phyloP scores from a whole-genome alignment of 2,329 filamentous ascomycete species.

The Hypoxylon sp. region DNA sequence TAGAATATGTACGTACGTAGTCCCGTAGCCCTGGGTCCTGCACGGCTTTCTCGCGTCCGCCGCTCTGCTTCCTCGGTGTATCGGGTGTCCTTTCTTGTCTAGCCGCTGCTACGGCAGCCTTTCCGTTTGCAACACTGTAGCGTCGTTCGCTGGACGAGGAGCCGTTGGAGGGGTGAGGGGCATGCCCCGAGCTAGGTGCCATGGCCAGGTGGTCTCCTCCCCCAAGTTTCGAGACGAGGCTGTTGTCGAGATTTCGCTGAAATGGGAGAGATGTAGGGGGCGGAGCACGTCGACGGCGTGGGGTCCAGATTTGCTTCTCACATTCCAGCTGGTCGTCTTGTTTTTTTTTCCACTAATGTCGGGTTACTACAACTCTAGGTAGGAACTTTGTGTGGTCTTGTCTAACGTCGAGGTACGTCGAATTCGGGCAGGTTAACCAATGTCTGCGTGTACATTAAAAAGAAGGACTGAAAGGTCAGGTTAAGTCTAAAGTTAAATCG shows the following conservation, averaged over 20 bases:
- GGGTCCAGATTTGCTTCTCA: constrained; percentile 37
- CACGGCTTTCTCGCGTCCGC: constrained; percentile 73
- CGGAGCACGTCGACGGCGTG: constrained; percentile 39
- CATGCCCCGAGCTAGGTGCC: constrained; percentile 56
- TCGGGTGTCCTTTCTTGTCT: constrained; percentile 64
- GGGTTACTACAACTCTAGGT: constrained; percentile 5
- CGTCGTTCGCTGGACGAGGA: constrained; percentile 56
- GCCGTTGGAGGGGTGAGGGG: constrained; percentile 48
- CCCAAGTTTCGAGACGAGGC: constrained; percentile 8
- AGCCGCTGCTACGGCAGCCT: constrained; percentile 58
- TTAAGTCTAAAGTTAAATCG: constrained; percentile 6
- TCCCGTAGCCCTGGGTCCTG: constrained; percentile 86
- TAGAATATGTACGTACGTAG: constrained; percentile 71
- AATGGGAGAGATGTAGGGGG: constrained; percentile 10
- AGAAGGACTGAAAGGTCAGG: constrained; percentile 37
- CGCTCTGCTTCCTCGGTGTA: constrained; percentile 73
- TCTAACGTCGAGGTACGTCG: constrained; percentile 5
- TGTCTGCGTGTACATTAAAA: constrained; percentile 18
- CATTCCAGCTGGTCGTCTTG: constrained; percentile 46
- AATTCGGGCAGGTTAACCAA: constrained; percentile 14
- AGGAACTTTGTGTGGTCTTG: constrained; percentile 14
- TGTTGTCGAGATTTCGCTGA: constrained; percentile 16
- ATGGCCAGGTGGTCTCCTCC: constrained; percentile 53
- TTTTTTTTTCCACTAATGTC: constrained; percentile 6
- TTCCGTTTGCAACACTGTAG: constrained; percentile 62